Evolutionary conservation across 148 eudicot species (phyloP), one percentile per base, ranked within the genome.

Genomic region (Arctostaphylos glauca): DNA sequence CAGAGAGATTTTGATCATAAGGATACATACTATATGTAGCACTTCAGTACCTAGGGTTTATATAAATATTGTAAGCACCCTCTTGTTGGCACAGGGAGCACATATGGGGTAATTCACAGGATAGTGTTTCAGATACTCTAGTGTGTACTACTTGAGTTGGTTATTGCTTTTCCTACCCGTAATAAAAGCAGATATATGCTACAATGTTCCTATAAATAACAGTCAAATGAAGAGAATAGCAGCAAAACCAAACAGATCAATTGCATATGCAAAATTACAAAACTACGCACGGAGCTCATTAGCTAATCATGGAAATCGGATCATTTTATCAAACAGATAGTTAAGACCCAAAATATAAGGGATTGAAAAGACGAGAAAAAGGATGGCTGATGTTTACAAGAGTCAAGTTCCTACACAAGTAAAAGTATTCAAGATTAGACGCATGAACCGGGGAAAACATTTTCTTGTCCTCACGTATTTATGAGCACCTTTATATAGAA

Each of bases 61-160:
- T 78, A 79, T 79, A 60, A 10, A 10, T 58, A 38, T 23, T 66
- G 23, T 70, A 68, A 21, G 31, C 23, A 19, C 76, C 76, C 83
- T 52, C 6, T 53, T 41, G 23, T 50, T 49, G 76, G 76, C 77
- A 81, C 62, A 81, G 16, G 16, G 23, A 80, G 31, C 38, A 23
- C 62, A 25, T 52, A 19, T n/a, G 58, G 48, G 83, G 48, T 68
- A 9, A 67, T 31, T 25, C 18, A 66, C 6, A 50, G 59, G 54
- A 79, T 60, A 79, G 81, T 79, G 67, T 79, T 60, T 79, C 81
- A 23, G 59, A 80, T 25, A 21, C 56, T 80, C 46, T 38, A 47
- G 38, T 70, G 48, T 71, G 77, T 53, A 70, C 66, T 81, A 38
- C 50, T 52, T 14, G 43, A 66, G 12, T n/a, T 70, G 49, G 66